phyloP scores from a whole-genome alignment of 1,139 yeast species.

The Zygosaccharomyces sapae region DNA sequence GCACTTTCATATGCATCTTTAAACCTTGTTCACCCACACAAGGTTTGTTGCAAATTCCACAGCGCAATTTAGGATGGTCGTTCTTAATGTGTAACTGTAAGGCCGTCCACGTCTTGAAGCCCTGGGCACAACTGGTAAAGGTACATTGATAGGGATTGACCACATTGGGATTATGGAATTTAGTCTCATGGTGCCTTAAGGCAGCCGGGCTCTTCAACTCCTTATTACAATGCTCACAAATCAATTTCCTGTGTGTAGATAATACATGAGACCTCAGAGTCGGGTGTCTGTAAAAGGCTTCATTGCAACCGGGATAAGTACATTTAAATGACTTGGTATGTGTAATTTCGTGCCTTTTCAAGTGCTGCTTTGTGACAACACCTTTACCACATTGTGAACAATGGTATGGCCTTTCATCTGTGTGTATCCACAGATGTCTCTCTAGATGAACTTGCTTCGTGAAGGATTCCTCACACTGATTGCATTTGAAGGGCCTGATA shows the following conservation, averaged over 20 bases:
- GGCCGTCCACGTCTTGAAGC: slow-evolving; percentile 73
- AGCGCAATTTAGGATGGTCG: slow-evolving; percentile 67
- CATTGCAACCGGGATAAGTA: slow-evolving; percentile 48
- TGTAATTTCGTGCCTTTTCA: slow-evolving; percentile 73
- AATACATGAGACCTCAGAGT: slow-evolving; percentile 70
- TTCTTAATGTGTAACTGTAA: slow-evolving; percentile 67
- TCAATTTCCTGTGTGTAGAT: slow-evolving; percentile 54
- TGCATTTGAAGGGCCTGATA: slow-evolving; percentile 71
- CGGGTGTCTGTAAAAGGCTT: slow-evolving; percentile 72
- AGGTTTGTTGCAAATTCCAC: slow-evolving; percentile 64
- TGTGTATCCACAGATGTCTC: slow-evolving; percentile 66
- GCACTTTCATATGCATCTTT: slow-evolving; percentile 67
- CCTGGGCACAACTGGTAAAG: slow-evolving; percentile 52
- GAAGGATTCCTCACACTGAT: slow-evolving; percentile 61
- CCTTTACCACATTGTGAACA: slow-evolving; percentile 83
- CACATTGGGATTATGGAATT: slow-evolving; percentile 45
- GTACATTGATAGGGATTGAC: slow-evolving; percentile 52
- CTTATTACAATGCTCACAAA: slow-evolving; percentile 58
- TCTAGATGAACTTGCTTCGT: slow-evolving; percentile 73
- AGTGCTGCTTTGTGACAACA: slow-evolving; percentile 74
- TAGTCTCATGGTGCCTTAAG: slow-evolving; percentile 56
- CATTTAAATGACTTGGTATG: slow-evolving; percentile 72
- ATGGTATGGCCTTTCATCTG: slow-evolving; percentile 62
- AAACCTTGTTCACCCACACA: slow-evolving; percentile 74
- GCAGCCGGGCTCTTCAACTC: slow-evolving; percentile 57